Percentiles rank a stretch among this genome's conserved stretches.
Evolutionary conservation across 805 yeast species (phyloP).

Genomic region (Candida ovalis): DNA sequence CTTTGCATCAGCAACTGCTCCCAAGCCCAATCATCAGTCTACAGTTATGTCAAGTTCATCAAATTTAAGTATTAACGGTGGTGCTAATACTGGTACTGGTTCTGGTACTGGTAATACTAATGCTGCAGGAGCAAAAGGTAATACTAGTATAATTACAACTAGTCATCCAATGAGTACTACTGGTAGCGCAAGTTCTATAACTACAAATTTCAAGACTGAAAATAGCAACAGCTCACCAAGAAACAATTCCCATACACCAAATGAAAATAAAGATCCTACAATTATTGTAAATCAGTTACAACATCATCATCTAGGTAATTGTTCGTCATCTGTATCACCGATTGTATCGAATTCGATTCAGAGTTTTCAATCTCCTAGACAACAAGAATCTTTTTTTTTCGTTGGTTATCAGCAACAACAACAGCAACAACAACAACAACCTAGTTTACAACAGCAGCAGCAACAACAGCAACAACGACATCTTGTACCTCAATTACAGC

Average conservation of each 20-base stretch:
- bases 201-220: not conserved
- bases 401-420: not conserved
- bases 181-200: not conserved
- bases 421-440: constrained; percentile 1
- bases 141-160: not conserved
- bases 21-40: not conserved
- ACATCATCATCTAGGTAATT: not conserved
- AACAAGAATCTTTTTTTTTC: not conserved
- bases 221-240: not conserved
- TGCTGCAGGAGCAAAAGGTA: too few species aligned
- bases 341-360: not conserved
- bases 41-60: not conserved
- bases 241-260: not conserved
- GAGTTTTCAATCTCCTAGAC: not conserved
- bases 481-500: not conserved
- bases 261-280: not conserved
- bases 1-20: not conserved
- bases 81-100: not conserved
- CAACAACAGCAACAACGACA: not conserved
- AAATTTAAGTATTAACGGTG: not conserved
- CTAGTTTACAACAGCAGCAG: not conserved
- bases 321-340: not conserved
- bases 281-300: not conserved
- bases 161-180: not conserved
- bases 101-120: too few species aligned